Evolutionary conservation across 2,329 filamentous ascomycete species (phyloP).

Genomic region (Chaetomium strumarium): DNA sequence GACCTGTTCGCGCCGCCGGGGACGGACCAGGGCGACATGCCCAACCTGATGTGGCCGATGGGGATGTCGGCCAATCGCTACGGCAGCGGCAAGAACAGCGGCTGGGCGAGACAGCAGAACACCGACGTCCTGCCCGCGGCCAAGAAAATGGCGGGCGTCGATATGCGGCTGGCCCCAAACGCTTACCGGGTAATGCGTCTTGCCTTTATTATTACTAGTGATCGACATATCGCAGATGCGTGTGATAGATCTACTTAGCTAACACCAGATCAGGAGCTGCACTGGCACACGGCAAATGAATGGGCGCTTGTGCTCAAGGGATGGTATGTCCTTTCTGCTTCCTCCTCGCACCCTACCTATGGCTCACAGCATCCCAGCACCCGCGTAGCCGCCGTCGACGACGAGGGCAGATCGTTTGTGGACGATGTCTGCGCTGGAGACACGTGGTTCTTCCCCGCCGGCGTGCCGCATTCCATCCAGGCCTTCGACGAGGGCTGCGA

Average conservation of each 20-base stretch:
- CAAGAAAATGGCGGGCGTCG: constrained; percentile 50
- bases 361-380: constrained; percentile 26
- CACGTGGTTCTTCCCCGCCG: constrained; percentile 47
- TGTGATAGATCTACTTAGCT: too few species aligned
- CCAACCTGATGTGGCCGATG: constrained; percentile 49
- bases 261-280: constrained; percentile 40
- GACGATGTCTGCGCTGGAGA: constrained; percentile 46
- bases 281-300: constrained; percentile 53
- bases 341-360: neutral
- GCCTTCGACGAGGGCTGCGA: constrained; percentile 50
- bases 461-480: constrained; percentile 48
- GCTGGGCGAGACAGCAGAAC: constrained; percentile 53
- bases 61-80: constrained; percentile 45
- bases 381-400: constrained; percentile 32
- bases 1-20: constrained; percentile 49
- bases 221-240: too few species aligned
- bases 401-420: constrained; percentile 42
- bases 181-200: constrained; percentile 41
- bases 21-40: constrained; percentile 44
- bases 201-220: too few species aligned
- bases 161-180: constrained; percentile 52
- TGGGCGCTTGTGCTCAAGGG: constrained; percentile 51
- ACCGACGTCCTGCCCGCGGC: constrained; percentile 43
- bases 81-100: constrained; percentile 38
- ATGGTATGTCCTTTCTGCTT: constrained; percentile 21